A percentile compares a stretch with the other conserved stretches of the same genome.
These are phyloP conservation scores for Umbelopsis vinacea DNA, from an alignment of 192 early-diverging fungal species.

Conservation along the genomic window DNA sequence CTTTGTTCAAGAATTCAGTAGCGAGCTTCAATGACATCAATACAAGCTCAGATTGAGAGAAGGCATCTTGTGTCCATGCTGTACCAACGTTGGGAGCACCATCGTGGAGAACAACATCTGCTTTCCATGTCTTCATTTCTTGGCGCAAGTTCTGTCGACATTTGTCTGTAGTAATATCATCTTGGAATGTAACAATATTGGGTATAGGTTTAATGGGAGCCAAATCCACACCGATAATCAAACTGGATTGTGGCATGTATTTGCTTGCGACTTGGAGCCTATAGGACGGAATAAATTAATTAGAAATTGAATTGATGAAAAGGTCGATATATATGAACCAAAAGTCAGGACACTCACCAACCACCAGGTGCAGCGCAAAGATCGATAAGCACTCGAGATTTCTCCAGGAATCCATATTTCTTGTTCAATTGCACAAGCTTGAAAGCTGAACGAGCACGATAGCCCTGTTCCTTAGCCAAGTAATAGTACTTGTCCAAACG, in stretches of 20 bases:
- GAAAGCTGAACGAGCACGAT: slow-evolving; percentile 98
- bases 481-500: slow-evolving; percentile 99
- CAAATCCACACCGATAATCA: slow-evolving; percentile 94
- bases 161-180: slow-evolving; percentile 96
- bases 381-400: slow-evolving; percentile 89
- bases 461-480: slow-evolving; percentile 99
- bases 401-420: slow-evolving; percentile 96
- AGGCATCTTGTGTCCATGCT: slow-evolving; percentile 97
- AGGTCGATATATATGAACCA: too few species aligned
- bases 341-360: slow-evolving; percentile 58
- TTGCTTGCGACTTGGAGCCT: slow-evolving; percentile 94
- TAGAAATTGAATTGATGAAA: neutral
- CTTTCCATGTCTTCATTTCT: slow-evolving; percentile 98
- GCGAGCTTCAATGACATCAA: slow-evolving; percentile 93
- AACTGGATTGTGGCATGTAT: slow-evolving; percentile 96
- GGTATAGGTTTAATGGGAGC: slow-evolving; percentile 96
- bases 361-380: slow-evolving; percentile 98
- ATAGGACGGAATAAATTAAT: neutral
- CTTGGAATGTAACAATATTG: slow-evolving; percentile 91
- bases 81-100: slow-evolving; percentile 98
- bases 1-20: slow-evolving; percentile 87
- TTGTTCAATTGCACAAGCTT: slow-evolving; percentile 99
- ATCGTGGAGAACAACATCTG: slow-evolving; percentile 97
- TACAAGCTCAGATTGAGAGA: slow-evolving; percentile 92
- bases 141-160: slow-evolving; percentile 84